phyloP scores from a whole-genome alignment of 345 rosid genomes.

The Raphanus raphanistrum region DNA sequence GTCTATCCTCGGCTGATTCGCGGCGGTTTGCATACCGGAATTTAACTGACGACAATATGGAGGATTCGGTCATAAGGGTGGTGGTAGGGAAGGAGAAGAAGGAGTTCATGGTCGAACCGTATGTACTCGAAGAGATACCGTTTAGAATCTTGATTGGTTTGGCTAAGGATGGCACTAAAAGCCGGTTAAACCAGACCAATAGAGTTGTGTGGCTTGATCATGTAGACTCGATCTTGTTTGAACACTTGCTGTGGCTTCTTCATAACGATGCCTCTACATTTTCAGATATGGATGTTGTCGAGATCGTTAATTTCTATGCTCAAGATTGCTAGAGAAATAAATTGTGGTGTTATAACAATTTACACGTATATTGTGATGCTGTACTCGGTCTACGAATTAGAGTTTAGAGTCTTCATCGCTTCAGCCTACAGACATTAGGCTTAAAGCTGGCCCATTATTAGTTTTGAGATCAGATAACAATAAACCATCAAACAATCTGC shows the following conservation, averaged over 20 bases:
- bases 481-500: not conserved
- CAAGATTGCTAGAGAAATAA: conserved; percentile 46
- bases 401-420: not conserved
- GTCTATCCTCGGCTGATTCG: conserved; percentile 41
- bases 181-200: conserved; percentile 18
- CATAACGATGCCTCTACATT: conserved; percentile 66
- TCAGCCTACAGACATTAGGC: not conserved
- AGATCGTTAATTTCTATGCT: conserved; percentile 78
- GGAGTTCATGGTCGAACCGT: conserved; percentile 68
- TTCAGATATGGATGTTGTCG: conserved; percentile 65
- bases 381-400: not conserved
- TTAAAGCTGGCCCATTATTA: not conserved
- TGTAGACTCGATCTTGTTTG: conserved; percentile 83
- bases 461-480: not conserved
- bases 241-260: conserved; percentile 91
- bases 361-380: not conserved
- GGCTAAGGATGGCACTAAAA: conserved; percentile 18
- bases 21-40: conserved; percentile 52
- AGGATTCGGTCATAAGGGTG: conserved; percentile 50
- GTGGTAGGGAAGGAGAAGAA: conserved; percentile 81
- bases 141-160: conserved; percentile 58
- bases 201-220: conserved; percentile 56
- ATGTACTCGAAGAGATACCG: conserved; percentile 65
- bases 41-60: conserved; percentile 29
- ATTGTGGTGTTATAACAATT: not conserved